A percentile compares a stretch with the other conserved stretches of the same genome.
phyloP scores from a whole-genome alignment of 2,329 filamentous ascomycete genomes.

The Sphaerostilbella broomeana region DNA sequence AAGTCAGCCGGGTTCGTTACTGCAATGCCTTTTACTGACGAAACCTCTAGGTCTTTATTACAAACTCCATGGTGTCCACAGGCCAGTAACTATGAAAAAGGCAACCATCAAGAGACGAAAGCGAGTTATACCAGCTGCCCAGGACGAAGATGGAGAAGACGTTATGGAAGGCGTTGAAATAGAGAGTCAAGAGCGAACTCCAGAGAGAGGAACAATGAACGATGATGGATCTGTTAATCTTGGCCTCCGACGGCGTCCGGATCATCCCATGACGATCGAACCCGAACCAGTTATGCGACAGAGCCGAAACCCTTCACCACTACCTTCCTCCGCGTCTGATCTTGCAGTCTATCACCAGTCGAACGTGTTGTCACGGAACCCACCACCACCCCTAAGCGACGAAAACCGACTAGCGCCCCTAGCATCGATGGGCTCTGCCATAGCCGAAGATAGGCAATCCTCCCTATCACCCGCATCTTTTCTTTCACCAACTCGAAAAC shows the following conservation, averaged over 20 bases:
- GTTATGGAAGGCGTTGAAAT: constrained; percentile 38
- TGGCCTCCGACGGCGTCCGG: constrained; percentile 45
- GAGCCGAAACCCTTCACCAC: constrained; percentile 38
- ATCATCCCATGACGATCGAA: constrained; percentile 40
- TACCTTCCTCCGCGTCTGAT: constrained; percentile 36
- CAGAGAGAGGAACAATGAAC: constrained; percentile 52
- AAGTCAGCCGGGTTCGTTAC: constrained; percentile 33
- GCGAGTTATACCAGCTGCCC: constrained; percentile 76
- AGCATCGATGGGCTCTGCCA: constrained; percentile 36
- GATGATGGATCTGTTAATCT: constrained; percentile 60
- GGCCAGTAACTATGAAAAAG: constrained; percentile 98
- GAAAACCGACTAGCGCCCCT: constrained; percentile 55
- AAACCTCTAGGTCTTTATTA: constrained; percentile 73
- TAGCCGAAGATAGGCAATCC: constrained; percentile 44
- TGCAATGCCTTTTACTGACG: not conserved
- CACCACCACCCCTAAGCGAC: constrained; percentile 39
- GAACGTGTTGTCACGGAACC: constrained; percentile 32
- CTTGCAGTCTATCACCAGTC: constrained; percentile 48
- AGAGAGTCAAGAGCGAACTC: constrained; percentile 30
- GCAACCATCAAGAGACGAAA: constrained; percentile 93
- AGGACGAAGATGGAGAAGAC: constrained; percentile 45
- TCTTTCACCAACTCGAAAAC: constrained; percentile 54
- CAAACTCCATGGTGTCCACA: constrained; percentile 88
- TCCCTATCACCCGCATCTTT: constrained; percentile 57
- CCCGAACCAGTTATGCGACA: constrained; percentile 39